These are phyloP conservation scores for Citrus australasica DNA, from an alignment of 345 rosid genomes.

Conservation along the genomic window DNA sequence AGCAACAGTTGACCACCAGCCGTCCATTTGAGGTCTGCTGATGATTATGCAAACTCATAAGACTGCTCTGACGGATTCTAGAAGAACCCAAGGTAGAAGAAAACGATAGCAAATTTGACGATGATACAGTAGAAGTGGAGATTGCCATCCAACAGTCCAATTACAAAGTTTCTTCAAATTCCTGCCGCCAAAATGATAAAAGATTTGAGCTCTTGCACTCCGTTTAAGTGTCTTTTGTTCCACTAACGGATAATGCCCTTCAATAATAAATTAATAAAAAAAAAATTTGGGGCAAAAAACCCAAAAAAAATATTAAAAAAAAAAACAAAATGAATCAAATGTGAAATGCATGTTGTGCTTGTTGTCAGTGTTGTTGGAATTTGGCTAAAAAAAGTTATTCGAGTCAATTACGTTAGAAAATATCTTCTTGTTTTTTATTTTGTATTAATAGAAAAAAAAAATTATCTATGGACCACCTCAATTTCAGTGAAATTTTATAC, in stretches of 20 bases:
- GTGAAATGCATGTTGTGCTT: not conserved
- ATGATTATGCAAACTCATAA: slow-evolving; percentile 7
- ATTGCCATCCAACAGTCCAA: slow-evolving; percentile 42
- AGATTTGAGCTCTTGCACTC: no score
- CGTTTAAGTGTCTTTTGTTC: not conserved
- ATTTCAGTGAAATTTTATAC: no score
- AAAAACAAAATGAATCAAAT: not conserved
- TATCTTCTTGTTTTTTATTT: no score
- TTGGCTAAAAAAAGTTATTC: not conserved
- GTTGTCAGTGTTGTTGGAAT: not conserved
- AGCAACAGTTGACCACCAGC: slow-evolving; percentile 40
- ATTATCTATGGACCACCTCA: no score
- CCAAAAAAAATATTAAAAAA: no score
- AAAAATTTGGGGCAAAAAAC: no score
- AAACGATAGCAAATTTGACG: not conserved
- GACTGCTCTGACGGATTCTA: slow-evolving; percentile 22
- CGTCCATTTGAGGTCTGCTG: slow-evolving; percentile 29
- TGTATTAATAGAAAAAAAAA: no score
- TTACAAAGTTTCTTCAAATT: not conserved
- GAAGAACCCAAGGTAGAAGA: slow-evolving; percentile 25
- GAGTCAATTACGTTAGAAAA: no score
- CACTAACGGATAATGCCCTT: not conserved
- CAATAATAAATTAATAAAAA: not conserved
- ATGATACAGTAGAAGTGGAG: slow-evolving; percentile 24
- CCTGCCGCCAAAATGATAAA: slow-evolving; percentile 20